phyloP scores from a whole-genome alignment of 2,329 filamentous ascomycete species.

The Lachnellula subtilissima region DNA sequence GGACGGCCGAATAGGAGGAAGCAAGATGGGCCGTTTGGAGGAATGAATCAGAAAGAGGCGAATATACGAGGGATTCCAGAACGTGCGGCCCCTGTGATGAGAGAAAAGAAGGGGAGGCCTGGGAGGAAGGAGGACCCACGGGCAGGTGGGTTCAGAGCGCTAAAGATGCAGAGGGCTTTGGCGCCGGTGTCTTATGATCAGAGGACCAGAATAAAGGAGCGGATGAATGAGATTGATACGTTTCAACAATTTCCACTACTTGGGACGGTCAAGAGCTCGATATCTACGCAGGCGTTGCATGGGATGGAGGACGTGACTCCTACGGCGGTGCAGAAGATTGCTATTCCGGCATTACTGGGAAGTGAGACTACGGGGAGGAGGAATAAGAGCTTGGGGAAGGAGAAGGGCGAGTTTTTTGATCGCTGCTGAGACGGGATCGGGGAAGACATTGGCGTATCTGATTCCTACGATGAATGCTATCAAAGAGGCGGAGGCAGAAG shows the following conservation, averaged over 20 bases:
- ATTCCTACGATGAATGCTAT: slow-evolving; percentile 79
- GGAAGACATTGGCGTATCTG: slow-evolving; percentile 92
- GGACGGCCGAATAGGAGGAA: slow-evolving; percentile 35
- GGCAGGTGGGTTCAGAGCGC: slow-evolving; percentile 56
- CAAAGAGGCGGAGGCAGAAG: slow-evolving; percentile 66
- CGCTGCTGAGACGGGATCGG: slow-evolving; percentile 93
- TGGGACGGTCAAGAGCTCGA: slow-evolving; percentile 64
- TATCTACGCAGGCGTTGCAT: slow-evolving; percentile 68
- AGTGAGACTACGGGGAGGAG: slow-evolving; percentile 39
- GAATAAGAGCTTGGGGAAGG: slow-evolving; percentile 30
- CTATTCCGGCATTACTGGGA: slow-evolving; percentile 75
- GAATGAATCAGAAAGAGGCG: slow-evolving; percentile 52
- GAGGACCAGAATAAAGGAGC: slow-evolving; percentile 46
- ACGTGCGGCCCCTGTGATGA: slow-evolving; percentile 25
- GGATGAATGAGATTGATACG: slow-evolving; percentile 63
- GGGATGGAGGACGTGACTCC: slow-evolving; percentile 72
- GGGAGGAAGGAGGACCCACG: slow-evolving; percentile 32
- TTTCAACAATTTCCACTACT: slow-evolving; percentile 80
- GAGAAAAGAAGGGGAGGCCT: slow-evolving; percentile 9
- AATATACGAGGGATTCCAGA: slow-evolving; percentile 39
- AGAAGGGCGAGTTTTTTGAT: slow-evolving; percentile 65
- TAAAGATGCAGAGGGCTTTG: slow-evolving; percentile 89
- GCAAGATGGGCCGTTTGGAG: slow-evolving; percentile 50
- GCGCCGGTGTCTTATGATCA: slow-evolving; percentile 71
- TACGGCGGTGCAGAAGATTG: slow-evolving; percentile 83